A percentile compares a stretch with the other conserved stretches of the same genome.
These are phyloP conservation scores for Monascus ruber DNA, from an alignment of 2,329 filamentous ascomycete genomes.

Conservation along the genomic window DNA sequence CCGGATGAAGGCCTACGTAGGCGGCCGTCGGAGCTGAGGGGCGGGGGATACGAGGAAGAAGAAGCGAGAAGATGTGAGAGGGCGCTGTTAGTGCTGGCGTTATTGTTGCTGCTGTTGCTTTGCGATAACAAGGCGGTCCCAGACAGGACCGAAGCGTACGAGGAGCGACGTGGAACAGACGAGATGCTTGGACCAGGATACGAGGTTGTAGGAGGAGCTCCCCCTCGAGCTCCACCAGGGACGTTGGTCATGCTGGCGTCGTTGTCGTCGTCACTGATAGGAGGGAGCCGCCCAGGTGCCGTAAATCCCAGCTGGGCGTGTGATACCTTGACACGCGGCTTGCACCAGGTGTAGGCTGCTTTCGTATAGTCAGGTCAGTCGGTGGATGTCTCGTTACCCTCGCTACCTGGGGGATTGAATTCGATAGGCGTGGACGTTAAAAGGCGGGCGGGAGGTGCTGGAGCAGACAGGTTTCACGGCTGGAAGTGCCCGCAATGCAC, in stretches of 20 bases:
- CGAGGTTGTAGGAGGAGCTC: slow-evolving; percentile 21
- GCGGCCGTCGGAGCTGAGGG: slow-evolving; percentile 22
- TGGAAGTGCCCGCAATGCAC: too few relatives aligned
- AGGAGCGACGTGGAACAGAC: slow-evolving; percentile 41
- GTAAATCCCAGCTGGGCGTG: too few relatives aligned
- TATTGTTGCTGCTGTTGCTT: background rate
- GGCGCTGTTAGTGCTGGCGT: slow-evolving; percentile 28
- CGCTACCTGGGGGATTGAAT: too few relatives aligned
- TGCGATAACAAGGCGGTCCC: slow-evolving; percentile 34
- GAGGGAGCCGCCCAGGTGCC: too few relatives aligned
- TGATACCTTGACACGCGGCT: too few relatives aligned
- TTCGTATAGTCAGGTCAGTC: too few relatives aligned
- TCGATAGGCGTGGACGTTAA: too few relatives aligned
- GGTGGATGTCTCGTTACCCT: too few relatives aligned
- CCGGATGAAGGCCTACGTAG: slow-evolving; percentile 23
- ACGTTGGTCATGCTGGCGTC: slow-evolving; percentile 34
- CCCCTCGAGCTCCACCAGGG: slow-evolving; percentile 27
- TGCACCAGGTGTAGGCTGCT: too few relatives aligned
- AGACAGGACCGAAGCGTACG: slow-evolving; percentile 51
- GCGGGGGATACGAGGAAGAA: slow-evolving; percentile 25
- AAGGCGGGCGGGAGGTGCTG: too few relatives aligned
- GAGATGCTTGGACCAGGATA: slow-evolving; percentile 25
- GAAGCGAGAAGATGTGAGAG: slow-evolving; percentile 44
- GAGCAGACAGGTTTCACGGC: too few relatives aligned
- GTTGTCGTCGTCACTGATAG: slow-evolving; percentile 3